A percentile compares a stretch with the other conserved stretches of the same genome.
phyloP scores from a whole-genome alignment of 768 basidiomycete genomes.

The Gymnopilus dilepis region DNA sequence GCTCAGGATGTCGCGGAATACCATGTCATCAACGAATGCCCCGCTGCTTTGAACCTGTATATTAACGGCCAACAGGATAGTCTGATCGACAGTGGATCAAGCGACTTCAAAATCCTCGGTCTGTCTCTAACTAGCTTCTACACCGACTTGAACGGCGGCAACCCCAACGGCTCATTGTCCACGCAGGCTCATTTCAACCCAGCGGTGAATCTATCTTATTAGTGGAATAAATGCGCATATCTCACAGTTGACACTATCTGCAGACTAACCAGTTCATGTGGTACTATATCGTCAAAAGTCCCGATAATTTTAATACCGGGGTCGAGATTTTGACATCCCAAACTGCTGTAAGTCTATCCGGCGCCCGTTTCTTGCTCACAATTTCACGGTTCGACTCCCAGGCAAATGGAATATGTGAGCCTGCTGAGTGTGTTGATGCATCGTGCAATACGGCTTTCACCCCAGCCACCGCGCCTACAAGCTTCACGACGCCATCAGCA shows the following conservation, averaged over 20 bases:
- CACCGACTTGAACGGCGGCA: constrained; percentile 29
- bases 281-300: constrained; percentile 9
- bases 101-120: constrained; percentile 19
- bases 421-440: constrained; percentile 21
- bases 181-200: background rate
- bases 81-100: constrained; percentile 18
- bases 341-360: background rate
- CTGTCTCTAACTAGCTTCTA: constrained; percentile 27
- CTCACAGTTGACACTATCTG: background rate
- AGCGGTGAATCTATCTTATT: too few relatives aligned
- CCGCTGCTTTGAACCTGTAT: constrained; percentile 28
- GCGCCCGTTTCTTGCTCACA: background rate
- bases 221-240: too few relatives aligned
- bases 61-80: constrained; percentile 23
- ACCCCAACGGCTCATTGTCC: constrained; percentile 12
- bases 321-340: background rate
- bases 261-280: background rate
- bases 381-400: too few relatives aligned
- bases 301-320: constrained; percentile 5
- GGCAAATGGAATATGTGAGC: constrained; percentile 25
- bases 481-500: background rate
- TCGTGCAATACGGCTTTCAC: background rate
- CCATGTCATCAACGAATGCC: constrained; percentile 28
- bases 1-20: background rate
- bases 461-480: background rate